These are phyloP conservation scores for Aspergillus sclerotiicarbonarius DNA, from an alignment of 495 filamentous ascomycete species.

Conservation along the genomic window DNA sequence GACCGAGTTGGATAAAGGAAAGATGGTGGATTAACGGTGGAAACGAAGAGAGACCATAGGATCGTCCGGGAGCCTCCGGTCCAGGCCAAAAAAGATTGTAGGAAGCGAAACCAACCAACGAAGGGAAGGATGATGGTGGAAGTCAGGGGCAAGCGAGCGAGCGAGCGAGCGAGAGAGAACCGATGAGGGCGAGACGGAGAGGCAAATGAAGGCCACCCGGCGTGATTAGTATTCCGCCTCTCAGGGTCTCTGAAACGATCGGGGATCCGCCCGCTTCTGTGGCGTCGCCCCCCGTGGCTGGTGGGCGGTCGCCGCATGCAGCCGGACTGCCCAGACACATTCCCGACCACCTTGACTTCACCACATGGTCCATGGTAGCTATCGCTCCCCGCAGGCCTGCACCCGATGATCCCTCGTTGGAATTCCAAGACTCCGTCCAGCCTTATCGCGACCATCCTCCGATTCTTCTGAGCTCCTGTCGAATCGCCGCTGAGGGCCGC, in stretches of 20 bases:
- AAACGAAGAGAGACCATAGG: constrained; percentile 31
- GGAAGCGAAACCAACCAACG: constrained; percentile 10
- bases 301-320: constrained; percentile 2
- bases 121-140: constrained; percentile 11
- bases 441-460: not conserved
- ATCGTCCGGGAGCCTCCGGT: constrained; percentile 25
- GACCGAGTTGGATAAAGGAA: constrained; percentile 14
- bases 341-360: not conserved
- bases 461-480: not conserved
- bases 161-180: constrained; percentile 15
- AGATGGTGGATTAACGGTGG: constrained; percentile 26
- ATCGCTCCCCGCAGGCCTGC: not conserved
- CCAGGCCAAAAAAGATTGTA: constrained; percentile 25
- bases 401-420: not conserved
- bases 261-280: constrained; percentile 19
- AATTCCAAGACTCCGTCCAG: not conserved
- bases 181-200: constrained; percentile 15
- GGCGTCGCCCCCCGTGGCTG: constrained; percentile 9
- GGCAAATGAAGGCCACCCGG: constrained; percentile 15
- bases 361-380: too few relatives aligned
- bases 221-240: constrained; percentile 10
- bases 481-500: not conserved
- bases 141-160: not conserved
- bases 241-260: constrained; percentile 1
- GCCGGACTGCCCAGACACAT: not conserved